phyloP scores from a whole-genome alignment of 768 basidiomycete species.

The Bullera alba region DNA sequence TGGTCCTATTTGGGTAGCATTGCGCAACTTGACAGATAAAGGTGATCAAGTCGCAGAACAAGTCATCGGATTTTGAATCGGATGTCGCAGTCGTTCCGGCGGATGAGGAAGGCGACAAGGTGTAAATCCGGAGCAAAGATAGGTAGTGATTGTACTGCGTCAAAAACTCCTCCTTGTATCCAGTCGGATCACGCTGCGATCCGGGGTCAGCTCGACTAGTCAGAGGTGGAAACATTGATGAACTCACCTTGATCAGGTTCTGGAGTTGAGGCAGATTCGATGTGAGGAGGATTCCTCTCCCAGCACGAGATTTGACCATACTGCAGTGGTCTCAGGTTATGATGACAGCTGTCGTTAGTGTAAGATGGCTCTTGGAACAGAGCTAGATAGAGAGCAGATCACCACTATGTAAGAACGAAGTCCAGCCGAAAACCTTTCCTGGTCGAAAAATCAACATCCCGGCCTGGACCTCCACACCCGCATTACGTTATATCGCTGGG shows the following conservation, averaged over 20 bases:
- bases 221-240: background rate
- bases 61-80: constrained; percentile 62
- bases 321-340: no score
- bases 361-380: no score
- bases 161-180: constrained; percentile 89
- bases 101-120: constrained; percentile 55
- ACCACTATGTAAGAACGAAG: no score
- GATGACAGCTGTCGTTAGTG: no score
- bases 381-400: no score
- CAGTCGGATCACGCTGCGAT: constrained; percentile 62
- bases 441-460: no score
- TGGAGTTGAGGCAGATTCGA: constrained; percentile 91
- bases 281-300: constrained; percentile 66
- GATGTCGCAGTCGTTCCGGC: constrained; percentile 15
- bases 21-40: constrained; percentile 92
- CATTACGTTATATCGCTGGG: no score
- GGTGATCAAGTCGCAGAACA: constrained; percentile 77
- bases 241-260: constrained; percentile 73
- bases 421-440: no score
- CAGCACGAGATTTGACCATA: constrained; percentile 33
- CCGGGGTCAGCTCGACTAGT: background rate
- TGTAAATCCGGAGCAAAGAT: constrained; percentile 76
- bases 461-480: no score
- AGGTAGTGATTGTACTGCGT: constrained; percentile 96
- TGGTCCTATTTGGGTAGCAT: constrained; percentile 88